These are phyloP conservation scores for Lagenidium giganteum DNA, from an alignment of 352 stramenopile genomes.

Conservation along the genomic window DNA sequence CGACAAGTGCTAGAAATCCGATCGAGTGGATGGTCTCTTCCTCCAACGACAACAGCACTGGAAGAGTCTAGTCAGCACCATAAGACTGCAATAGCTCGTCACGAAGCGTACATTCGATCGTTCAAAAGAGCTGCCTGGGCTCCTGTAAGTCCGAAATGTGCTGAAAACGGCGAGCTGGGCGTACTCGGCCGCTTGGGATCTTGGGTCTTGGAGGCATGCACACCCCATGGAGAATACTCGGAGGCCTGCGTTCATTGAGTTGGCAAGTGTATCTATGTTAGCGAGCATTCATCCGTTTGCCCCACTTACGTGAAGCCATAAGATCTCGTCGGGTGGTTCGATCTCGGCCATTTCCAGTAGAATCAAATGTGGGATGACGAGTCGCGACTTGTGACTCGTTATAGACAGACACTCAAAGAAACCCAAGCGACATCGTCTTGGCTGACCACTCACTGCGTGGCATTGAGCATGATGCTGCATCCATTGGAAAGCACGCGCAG, in stretches of 20 bases:
- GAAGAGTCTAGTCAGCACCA: neutral
- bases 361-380: conserved; percentile 1
- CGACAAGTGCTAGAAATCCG: conserved; percentile 13
- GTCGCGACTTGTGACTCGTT: no score
- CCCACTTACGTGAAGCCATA: conserved; percentile 16
- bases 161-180: neutral
- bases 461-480: conserved; percentile 64
- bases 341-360: neutral
- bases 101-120: conserved; percentile 32
- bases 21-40: conserved; percentile 34
- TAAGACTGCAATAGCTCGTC: neutral
- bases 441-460: no score
- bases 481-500: conserved; percentile 64
- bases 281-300: no score
- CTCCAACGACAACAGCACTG: conserved; percentile 57
- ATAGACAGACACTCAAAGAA: no score
- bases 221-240: conserved; percentile 37
- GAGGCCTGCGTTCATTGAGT: conserved; percentile 18
- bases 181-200: conserved; percentile 10
- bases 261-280: no score
- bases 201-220: conserved; percentile 25
- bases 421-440: no score
- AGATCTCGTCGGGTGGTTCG: conserved; percentile 15
- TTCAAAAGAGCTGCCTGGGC: conserved; percentile 30
- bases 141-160: conserved; percentile 16